These are phyloP conservation scores for Digitaria exilis DNA, from an alignment of 202 grass and related monocot species.

Conservation along the genomic window DNA sequence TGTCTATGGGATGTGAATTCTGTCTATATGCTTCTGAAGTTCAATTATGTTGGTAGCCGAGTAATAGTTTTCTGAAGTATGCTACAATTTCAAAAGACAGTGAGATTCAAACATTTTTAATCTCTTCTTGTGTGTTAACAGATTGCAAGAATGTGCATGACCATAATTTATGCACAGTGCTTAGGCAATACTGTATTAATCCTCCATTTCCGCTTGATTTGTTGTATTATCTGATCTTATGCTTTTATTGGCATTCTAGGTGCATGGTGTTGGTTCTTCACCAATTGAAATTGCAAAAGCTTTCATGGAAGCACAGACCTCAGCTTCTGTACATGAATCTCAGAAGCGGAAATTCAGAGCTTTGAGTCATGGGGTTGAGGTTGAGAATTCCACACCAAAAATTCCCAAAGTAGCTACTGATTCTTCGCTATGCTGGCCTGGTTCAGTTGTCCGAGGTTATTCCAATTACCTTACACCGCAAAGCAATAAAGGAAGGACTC, in stretches of 20 bases:
- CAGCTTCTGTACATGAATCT: constrained; percentile 44
- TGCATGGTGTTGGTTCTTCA: constrained; percentile 48
- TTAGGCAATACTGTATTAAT: constrained; percentile 22
- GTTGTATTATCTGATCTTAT: constrained; percentile 15
- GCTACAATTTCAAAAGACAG: neutral
- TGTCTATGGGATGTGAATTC: constrained; percentile 9
- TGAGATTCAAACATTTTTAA: constrained; percentile 2
- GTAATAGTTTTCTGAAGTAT: constrained; percentile 13
- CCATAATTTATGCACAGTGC: constrained; percentile 2
- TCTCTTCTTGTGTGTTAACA: neutral
- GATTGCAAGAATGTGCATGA: neutral
- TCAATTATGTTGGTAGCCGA: neutral
- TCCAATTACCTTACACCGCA: constrained; percentile 57
- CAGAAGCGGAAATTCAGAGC: constrained; percentile 48
- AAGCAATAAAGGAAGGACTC: constrained; percentile 46
- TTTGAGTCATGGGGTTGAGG: constrained; percentile 50
- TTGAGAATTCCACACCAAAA: constrained; percentile 42
- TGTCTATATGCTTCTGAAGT: constrained; percentile 24
- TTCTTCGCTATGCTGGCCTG: constrained; percentile 51
- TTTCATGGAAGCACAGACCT: constrained; percentile 58
- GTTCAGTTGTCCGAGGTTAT: constrained; percentile 46
- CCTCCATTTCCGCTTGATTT: neutral
- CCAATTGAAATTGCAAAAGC: constrained; percentile 80
- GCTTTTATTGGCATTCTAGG: constrained; percentile 51
- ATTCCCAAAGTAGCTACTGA: constrained; percentile 30